Base-by-base conservation (phyloP, 208 protist species). In the Tritrichomonas musculus region DNA sequence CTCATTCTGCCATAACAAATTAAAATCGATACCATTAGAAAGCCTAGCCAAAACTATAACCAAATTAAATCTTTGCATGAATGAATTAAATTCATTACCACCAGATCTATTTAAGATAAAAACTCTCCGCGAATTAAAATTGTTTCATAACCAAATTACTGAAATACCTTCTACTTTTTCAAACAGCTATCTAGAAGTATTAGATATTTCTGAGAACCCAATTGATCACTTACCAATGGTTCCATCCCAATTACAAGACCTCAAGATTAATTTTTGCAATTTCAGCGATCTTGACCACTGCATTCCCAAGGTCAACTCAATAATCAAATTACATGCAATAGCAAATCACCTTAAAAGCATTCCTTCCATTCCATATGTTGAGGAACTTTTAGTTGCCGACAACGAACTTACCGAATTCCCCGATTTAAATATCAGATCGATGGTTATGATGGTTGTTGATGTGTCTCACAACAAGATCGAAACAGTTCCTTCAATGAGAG, bases 191-290 rank as follows among this genome's bases (percentile, higher is more conserved):
- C 17, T 82, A 50, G 17, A 47, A 47, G 30, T 50, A 20, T 39
- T 82, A 17, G 73, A 82, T 50, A 82, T 82, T 50, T 82, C 73
- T 53, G 33, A 82, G 50, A 82, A 82, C 49, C 73, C 73, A 50
- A 50, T 82, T 39, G 8, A 44, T 11, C 3, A 82, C 14, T 30
- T 82, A 50, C 73, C 73, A 41, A 33, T 30, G 41, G 41, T 82
- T 50, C 73, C 73, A 0, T 82, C n/a, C 73, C 73, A 82, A 50
- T 30, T 82, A 9, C 73, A 50, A 20, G 33, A 82, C 39, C 41
- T 82, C 13, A 44, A 39, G 17, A 50, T 30, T 39, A 82, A 82
- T 82, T 82, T 82, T 17, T 82, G 73, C 27, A 39, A 39, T 30
- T 14, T 82, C 41, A 20, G 27, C 30, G 73, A 82, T 17, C 73